A percentile compares a stretch with the other conserved stretches of the same genome.
Evolutionary conservation across 208 protist species (phyloP).

Genomic region (Vickermania ingenoplastis): DNA sequence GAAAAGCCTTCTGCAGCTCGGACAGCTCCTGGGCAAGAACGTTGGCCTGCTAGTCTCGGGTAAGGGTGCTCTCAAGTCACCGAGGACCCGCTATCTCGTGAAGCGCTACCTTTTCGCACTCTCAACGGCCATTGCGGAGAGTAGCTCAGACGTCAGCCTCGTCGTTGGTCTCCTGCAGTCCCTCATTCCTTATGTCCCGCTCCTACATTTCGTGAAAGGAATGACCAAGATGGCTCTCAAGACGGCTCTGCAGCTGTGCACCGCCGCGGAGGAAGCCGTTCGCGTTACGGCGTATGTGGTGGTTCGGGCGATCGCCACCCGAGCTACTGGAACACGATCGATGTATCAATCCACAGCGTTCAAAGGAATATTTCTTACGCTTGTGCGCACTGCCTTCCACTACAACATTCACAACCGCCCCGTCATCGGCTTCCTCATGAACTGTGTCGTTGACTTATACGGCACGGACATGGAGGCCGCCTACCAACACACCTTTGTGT

Average conservation of each 20-base stretch:
- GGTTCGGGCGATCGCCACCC: conserved; percentile 79
- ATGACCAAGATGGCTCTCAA: conserved; percentile 72
- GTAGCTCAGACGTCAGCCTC: conserved; percentile 46
- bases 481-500: conserved; percentile 96
- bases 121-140: conserved; percentile 46
- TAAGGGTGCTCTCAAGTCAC: conserved; percentile 71
- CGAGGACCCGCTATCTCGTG: conserved; percentile 66
- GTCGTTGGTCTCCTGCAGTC: conserved; percentile 60
- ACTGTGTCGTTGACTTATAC: conserved; percentile 94
- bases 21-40: conserved; percentile 43
- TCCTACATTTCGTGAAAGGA: conserved; percentile 84
- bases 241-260: conserved; percentile 56
- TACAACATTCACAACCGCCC: conserved; percentile 72
- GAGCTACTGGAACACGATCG: conserved; percentile 74
- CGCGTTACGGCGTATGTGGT: conserved; percentile 81
- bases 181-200: conserved; percentile 71
- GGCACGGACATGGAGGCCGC: conserved; percentile 86
- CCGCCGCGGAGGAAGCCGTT: conserved; percentile 64
- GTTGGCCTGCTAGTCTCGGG: conserved; percentile 70
- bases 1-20: conserved; percentile 58
- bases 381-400: conserved; percentile 75
- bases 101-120: conserved; percentile 65
- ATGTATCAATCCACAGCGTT: conserved; percentile 88
- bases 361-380: conserved; percentile 90
- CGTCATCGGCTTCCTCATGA: conserved; percentile 88